Conservation (phyloP, 2,329 filamentous ascomycete genomes). For the Fusarium metavorans region DNA sequence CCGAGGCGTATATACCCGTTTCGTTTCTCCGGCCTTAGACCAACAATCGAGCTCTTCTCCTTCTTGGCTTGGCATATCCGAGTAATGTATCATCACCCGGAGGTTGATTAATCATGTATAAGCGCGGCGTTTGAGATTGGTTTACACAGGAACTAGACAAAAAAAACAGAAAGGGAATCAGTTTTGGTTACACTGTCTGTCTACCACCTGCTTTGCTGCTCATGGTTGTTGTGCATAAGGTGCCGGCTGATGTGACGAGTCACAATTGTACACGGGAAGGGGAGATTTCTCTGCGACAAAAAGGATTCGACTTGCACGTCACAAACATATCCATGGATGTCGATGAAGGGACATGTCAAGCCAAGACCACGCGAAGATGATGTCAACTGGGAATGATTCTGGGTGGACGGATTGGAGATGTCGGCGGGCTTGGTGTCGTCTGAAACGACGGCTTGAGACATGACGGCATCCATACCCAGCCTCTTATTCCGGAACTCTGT, state of each 20-base stretch:
- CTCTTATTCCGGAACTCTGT: not conserved
- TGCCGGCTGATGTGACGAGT: conserved; percentile 18
- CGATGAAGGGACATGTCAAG: not conserved
- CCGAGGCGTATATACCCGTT: conserved; percentile 45
- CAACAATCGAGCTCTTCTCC: conserved; percentile 38
- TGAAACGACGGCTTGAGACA: conserved; percentile 38
- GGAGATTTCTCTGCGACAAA: conserved; percentile 1
- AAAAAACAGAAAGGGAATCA: conserved; percentile 39
- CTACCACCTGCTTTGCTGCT: conserved; percentile 6
- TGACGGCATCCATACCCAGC: conserved; percentile 38
- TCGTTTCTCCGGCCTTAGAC: conserved; percentile 36
- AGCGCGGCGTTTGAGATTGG: conserved; percentile 53
- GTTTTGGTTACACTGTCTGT: conserved; percentile 33
- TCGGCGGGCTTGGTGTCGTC: conserved; percentile 13
- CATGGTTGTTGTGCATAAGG: conserved; percentile 14
- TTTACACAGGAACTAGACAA: conserved; percentile 47
- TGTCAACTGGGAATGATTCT: conserved; percentile 19
- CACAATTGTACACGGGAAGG: conserved; percentile 1
- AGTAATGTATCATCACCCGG: conserved; percentile 30
- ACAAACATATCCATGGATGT: not conserved
- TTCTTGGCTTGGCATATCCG: conserved; percentile 28
- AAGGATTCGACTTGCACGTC: conserved; percentile 8
- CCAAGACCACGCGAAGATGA: conserved; percentile 13
- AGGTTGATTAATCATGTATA: conserved; percentile 48
- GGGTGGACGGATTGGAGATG: not conserved